Conservation (phyloP, 495 filamentous ascomycete genomes). For the Trichoderma erinaceum region DNA sequence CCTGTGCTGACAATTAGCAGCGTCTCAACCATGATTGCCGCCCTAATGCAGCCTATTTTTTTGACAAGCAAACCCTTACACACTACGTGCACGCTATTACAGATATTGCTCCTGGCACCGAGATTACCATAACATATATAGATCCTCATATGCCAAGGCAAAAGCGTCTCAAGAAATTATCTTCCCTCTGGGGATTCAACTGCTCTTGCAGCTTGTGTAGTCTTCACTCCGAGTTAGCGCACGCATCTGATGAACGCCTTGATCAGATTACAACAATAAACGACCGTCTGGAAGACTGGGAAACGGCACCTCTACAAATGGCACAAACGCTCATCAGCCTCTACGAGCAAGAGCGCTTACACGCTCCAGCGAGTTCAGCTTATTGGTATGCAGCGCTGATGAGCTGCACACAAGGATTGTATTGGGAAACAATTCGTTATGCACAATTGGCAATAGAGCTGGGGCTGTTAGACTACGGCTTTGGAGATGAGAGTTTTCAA, state of each 20-base stretch:
- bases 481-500: neutral
- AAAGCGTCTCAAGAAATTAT: conserved; percentile 24
- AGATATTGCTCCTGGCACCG: conserved; percentile 31
- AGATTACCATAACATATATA: conserved; percentile 38
- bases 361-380: conserved; percentile 13
- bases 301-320: conserved; percentile 27
- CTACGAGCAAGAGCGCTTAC: conserved; percentile 34
- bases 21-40: conserved; percentile 43
- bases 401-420: neutral
- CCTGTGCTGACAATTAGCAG: neutral
- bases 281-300: conserved; percentile 27
- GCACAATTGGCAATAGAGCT: neutral
- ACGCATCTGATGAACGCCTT: conserved; percentile 32
- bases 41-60: conserved; percentile 39
- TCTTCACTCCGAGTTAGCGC: conserved; percentile 18
- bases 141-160: conserved; percentile 29
- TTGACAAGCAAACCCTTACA: conserved; percentile 27
- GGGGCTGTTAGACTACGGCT: neutral
- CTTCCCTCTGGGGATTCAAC: conserved; percentile 35
- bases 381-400: conserved; percentile 9
- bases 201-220: conserved; percentile 33
- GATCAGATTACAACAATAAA: conserved; percentile 26
- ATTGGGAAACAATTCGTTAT: neutral
- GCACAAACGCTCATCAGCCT: conserved; percentile 34
- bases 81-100: conserved; percentile 35